Base-by-base conservation (phyloP, 805 yeast genomes). In the Candida odintsovae region DNA sequence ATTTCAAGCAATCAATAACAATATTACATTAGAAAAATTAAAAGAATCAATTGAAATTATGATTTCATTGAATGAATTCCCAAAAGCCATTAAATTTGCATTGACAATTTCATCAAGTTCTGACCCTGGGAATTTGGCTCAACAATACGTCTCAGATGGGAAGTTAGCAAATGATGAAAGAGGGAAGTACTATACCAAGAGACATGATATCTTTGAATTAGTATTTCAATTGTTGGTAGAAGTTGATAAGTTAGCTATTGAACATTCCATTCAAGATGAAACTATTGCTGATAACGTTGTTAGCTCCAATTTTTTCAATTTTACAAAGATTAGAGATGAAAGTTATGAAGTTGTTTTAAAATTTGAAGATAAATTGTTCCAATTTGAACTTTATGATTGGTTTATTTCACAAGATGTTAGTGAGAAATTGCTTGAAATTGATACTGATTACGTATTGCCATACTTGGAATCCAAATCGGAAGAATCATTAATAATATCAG, bases 301-400 rank as follows among this genome's bases (percentile, higher is more conserved):
- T 16, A 16, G 20, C 11, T 16, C 36, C 4, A 50, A 50, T 13
- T 44, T 21, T 21, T 19, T 46, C 31, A 51, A 79, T 44, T 73
- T 76, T 52, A 52, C 57, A 12, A 78, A 78, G 50, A 64, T 84
- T 22, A 76, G 95, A 54, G 87, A 86, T 55, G 72, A 78, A 38
- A 79, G 94, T 28, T 90, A 90, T 62, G 75, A 77, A 9, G 74
- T 83, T 16, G 87, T 94, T 46, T 80, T 90, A 57, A 76, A 77
- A 16, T 82, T 83, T 44, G 73, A 77, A 40, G 98, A 94, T 61
- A 86, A 83, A 58, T 64, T 81, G n/a, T 94, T 94, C 75, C 99
- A 94, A 53, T 89, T 83, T 66, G 86, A 87, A 52, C 77, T 94
- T 53, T 94, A 94, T 64, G 92, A 88, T 62, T 94, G 98, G 97